phyloP scores from a whole-genome alignment of 202 grass and related monocot species.

The Carex sylvatica region DNA sequence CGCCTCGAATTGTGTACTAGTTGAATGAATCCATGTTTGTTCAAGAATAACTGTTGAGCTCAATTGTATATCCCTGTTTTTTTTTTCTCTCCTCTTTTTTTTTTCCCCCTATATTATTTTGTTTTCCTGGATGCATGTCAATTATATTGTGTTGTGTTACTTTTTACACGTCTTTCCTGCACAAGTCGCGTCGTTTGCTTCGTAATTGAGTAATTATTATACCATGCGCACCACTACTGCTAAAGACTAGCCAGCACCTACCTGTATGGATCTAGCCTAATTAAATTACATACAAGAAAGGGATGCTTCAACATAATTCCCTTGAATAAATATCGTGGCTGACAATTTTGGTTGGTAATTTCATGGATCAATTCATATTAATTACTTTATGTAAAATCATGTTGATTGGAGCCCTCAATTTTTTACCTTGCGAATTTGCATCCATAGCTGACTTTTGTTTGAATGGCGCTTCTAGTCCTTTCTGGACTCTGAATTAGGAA shows the following conservation, averaged over 20 bases:
- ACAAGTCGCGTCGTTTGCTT: too few species aligned
- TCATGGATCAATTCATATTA: not conserved
- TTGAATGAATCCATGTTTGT: slow-evolving; percentile 17
- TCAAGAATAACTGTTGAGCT: not conserved
- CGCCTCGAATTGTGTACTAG: not conserved
- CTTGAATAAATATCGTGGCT: not conserved
- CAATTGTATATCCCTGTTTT: slow-evolving; percentile 7
- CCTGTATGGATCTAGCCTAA: not conserved
- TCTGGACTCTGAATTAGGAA: not conserved
- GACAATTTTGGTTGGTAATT: not conserved
- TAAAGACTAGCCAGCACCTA: not conserved
- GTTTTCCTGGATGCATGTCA: not conserved
- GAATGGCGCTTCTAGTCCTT: not conserved
- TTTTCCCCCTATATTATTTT: not conserved
- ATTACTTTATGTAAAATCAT: not conserved
- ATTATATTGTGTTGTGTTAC: not conserved
- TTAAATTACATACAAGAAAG: not conserved
- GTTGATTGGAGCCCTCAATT: not conserved
- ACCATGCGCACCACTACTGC: not conserved
- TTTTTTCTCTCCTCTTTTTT: too few species aligned
- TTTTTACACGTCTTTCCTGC: not conserved
- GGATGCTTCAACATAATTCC: not conserved
- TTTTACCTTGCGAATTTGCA: not conserved
- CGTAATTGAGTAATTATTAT: too few species aligned
- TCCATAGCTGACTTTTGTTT: not conserved